Conservation (phyloP, 495 filamentous ascomycete genomes). For the Tuber umbilicatum region DNA sequence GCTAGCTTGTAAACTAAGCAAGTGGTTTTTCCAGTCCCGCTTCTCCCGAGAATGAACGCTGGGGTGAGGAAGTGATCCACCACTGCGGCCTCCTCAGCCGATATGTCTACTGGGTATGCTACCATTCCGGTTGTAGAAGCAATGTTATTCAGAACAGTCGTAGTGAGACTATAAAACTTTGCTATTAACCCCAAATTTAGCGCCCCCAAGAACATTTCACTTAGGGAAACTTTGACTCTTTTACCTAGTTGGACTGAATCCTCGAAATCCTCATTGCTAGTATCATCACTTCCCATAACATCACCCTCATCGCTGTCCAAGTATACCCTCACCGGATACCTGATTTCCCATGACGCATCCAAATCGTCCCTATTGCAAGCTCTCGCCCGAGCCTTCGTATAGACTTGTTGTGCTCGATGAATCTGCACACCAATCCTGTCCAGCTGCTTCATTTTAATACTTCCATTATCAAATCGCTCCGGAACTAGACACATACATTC, state of each 20-base stretch:
- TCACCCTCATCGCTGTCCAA: background rate
- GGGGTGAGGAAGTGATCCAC: constrained; percentile 43
- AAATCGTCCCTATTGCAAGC: background rate
- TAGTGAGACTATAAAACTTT: constrained; percentile 24
- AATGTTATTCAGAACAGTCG: constrained; percentile 13
- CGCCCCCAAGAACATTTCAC: constrained; percentile 18
- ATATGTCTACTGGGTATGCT: constrained; percentile 47
- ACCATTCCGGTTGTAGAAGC: background rate
- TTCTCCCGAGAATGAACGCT: constrained; percentile 46
- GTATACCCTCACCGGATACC: background rate
- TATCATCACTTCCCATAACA: background rate
- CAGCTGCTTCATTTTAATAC: background rate
- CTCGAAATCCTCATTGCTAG: background rate
- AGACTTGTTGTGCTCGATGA: background rate
- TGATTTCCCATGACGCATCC: background rate
- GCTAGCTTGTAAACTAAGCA: constrained; percentile 47
- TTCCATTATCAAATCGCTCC: background rate
- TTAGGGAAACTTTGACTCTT: constrained; percentile 32
- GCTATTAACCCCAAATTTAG: constrained; percentile 1
- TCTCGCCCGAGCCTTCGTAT: background rate
- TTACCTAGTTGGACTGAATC: constrained; percentile 18
- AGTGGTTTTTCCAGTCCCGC: constrained; percentile 49
- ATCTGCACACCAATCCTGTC: background rate
- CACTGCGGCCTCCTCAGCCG: constrained; percentile 41
- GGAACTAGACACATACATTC: background rate